Evolutionary conservation across 2,329 filamentous ascomycete genomes (phyloP).

Genomic region (Fusarium bulbicola): DNA sequence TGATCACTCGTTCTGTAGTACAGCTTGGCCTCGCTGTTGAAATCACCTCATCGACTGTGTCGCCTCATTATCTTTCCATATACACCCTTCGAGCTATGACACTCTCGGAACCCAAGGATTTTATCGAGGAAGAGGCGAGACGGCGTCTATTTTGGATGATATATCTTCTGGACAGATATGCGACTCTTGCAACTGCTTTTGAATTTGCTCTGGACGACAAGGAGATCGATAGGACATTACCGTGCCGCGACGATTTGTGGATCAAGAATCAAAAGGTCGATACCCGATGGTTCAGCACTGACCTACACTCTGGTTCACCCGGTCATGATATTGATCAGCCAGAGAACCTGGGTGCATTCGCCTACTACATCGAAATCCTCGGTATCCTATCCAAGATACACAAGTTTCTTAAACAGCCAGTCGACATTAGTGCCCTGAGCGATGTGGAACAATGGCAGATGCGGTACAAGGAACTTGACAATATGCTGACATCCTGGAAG

Average conservation of each 20-base stretch:
- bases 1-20: constrained; percentile 89
- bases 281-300: constrained; percentile 79
- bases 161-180: constrained; percentile 88
- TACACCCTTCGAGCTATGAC: constrained; percentile 89
- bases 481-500: constrained; percentile 82
- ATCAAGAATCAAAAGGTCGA: constrained; percentile 84
- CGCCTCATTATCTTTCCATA: constrained; percentile 83
- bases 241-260: constrained; percentile 88
- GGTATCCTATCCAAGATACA: constrained; percentile 89
- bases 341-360: constrained; percentile 87
- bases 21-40: constrained; percentile 88
- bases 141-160: constrained; percentile 94
- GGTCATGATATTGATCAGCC: constrained; percentile 75
- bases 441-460: constrained; percentile 93
- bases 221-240: constrained; percentile 86
- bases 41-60: constrained; percentile 78
- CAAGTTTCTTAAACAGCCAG: constrained; percentile 85
- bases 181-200: constrained; percentile 89
- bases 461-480: constrained; percentile 86
- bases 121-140: constrained; percentile 88
- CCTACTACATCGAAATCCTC: constrained; percentile 89
- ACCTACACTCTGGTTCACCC: constrained; percentile 54
- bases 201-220: constrained; percentile 90
- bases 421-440: constrained; percentile 83
- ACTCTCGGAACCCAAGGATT: constrained; percentile 82